Evolutionary conservation across 2,329 filamentous ascomycete genomes (phyloP), one percentile per base, ranked within the genome.

Genomic region (Blumeriella jaapii): DNA sequence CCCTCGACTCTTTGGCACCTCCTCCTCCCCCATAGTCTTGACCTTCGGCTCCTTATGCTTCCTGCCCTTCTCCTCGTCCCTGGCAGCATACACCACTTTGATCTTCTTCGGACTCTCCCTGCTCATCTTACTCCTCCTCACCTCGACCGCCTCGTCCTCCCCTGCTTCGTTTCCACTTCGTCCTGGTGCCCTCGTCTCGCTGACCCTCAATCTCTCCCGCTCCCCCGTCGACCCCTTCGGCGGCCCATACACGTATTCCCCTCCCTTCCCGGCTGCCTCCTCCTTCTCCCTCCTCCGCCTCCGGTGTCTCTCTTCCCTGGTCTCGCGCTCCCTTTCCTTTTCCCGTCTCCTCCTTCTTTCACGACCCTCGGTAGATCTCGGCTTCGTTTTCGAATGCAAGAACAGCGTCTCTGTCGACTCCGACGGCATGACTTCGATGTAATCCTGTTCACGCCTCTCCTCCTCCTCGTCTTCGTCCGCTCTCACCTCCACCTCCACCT

Each of bases 31-130:
- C 20, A 13, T 29, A 19, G 30, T 23, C 13, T 34, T 44, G 14
- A 29, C 34, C 30, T 32, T 24, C 20, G 40, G 36, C 31, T 45
- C 46, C 38, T 34, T 45, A 23, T 34, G 33, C 30, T 41, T 47
- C 20, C 31, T 14, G 8, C 32, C 19, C 17, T 38, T 43, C n/a
- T 37, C 19, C 11, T 49, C 45, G 12, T 49, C 48, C 29, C 38
- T 38, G 3, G 44, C 40, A 15, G 50, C 35, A 31, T 50, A 50
- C 31, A 50, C 34, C n/a, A 48, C 40, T 36, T 44, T 51, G 11
- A 47, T 39, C 41, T 49, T 52, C 24, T 32, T 45, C 5, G 42
- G 47, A 11, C 45, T 44, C 14, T 41, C 40, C 27, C 32, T 38
- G 7, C 39, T 34, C n/a, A 33, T 25, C 25, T 24, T 39, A 38